Evolutionary conservation across 2,329 filamentous ascomycete species (phyloP), one percentile per base, ranked within the genome.

Genomic region (Colletotrichum lini): DNA sequence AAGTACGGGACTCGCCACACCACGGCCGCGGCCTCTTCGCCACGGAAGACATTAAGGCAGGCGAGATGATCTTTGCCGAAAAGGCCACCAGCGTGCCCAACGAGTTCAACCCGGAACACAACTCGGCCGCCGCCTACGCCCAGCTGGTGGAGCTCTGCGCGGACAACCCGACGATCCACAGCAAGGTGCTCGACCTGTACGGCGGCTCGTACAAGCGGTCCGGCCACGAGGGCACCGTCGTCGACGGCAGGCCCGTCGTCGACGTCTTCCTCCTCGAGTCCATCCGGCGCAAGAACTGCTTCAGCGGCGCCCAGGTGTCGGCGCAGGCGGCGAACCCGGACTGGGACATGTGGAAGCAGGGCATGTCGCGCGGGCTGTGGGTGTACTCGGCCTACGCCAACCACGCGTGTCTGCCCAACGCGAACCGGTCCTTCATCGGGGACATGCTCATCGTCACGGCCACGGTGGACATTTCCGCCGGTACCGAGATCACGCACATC

Each of bases 11-110:
- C 0, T 82, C 82, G 5, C 68, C 73, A 0, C 74, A 76, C 35
- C 77, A 81, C 73, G 84, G 84, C 12, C 79, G 80, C 3, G 84
- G 84, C 2, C 75, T 86, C 2, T 86, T 86, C 68, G 82, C 84
- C 0, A 77, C 78, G 0, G 74, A 77, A 21, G 75, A 78, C 56
- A 75, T 86, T 56, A 74, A 74, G 5, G 78, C 80, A 0, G 84
- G 84, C 57, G 82, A 84, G 1, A 56, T 86, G 2, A 76, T 86
- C 26, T 79, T 85, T 18, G 80, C 79, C 45, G 85, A 85, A 70
- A 84, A 84, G 74, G 82, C 83, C 0, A 76, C 80, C 26, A 78
- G 80, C 45, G 78, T 82, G 64, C 81, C 81, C 0, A 84, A 83
- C 79, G 80, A 83, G 65, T 83, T 84, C 75, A 82, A 84, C 70